Percentiles rank a stretch among this genome's conserved stretches.
Conservation (phyloP, 2,329 filamentous ascomycete species). For the Didymella pinodella region DNA sequence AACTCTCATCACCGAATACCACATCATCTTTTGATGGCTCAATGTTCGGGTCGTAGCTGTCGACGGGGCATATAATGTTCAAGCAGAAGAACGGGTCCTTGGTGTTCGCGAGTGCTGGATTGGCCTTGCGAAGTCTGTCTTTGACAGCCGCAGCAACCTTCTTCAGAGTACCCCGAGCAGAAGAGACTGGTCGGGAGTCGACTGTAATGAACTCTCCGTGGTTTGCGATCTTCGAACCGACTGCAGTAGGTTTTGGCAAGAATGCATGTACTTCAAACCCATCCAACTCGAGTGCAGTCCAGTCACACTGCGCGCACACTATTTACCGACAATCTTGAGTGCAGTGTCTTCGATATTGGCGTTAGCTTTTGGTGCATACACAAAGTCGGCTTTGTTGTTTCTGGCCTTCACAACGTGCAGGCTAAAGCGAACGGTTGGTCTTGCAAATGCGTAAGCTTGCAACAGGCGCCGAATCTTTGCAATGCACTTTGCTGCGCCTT, state of each 20-base stretch:
- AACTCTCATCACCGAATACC: conserved; percentile 66
- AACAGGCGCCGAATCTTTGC: conserved; percentile 67
- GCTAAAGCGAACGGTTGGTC: conserved; percentile 67
- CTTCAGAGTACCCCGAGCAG: conserved; percentile 64
- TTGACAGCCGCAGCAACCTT: conserved; percentile 65
- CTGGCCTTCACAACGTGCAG: conserved; percentile 66
- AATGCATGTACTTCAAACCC: conserved; percentile 64
- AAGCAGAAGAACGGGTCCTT: conserved; percentile 69
- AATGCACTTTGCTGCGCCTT: conserved; percentile 65
- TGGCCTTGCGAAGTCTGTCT: conserved; percentile 54
- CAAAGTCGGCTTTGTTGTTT: conserved; percentile 63
- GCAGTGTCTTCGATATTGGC: conserved; percentile 65
- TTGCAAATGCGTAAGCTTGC: conserved; percentile 70
- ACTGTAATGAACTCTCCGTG: conserved; percentile 69
- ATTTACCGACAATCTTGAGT: conserved; percentile 68
- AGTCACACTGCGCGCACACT: conserved; percentile 64
- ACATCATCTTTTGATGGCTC: conserved; percentile 77
- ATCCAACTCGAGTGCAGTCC: conserved; percentile 45
- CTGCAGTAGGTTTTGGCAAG: conserved; percentile 62
- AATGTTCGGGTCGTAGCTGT: conserved; percentile 75
- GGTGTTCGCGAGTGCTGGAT: conserved; percentile 37
- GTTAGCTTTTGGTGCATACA: conserved; percentile 65
- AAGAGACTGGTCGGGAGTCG: conserved; percentile 70
- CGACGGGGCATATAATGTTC: conserved; percentile 67
- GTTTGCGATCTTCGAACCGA: conserved; percentile 50